phyloP scores from a whole-genome alignment of 2,329 filamentous ascomycete species.

The Hypoxylon sp. region DNA sequence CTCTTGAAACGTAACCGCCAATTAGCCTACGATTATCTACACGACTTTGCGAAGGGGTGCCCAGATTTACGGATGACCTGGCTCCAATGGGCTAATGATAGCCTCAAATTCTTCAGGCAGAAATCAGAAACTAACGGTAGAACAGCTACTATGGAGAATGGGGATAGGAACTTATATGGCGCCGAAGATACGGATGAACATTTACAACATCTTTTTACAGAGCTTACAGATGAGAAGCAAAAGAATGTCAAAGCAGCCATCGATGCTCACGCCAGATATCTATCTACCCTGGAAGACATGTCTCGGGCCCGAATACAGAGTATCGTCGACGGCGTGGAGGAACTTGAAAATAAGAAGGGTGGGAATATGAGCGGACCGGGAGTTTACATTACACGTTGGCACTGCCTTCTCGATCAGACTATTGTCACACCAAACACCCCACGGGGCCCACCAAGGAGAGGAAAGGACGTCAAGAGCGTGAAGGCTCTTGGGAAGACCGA shows the following conservation, averaged over 20 bases:
- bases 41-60: conserved; percentile 77
- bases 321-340: conserved; percentile 63
- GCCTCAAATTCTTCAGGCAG: conserved; percentile 69
- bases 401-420: conserved; percentile 78
- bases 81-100: conserved; percentile 71
- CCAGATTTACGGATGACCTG: conserved; percentile 75
- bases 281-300: conserved; percentile 66
- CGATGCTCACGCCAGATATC: conserved; percentile 73
- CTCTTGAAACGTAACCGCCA: conserved; percentile 75
- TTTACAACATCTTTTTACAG: conserved; percentile 60
- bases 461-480: conserved; percentile 65
- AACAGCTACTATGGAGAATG: conserved; percentile 16
- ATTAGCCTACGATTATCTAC: conserved; percentile 77
- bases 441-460: conserved; percentile 67
- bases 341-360: conserved; percentile 23
- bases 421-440: conserved; percentile 73
- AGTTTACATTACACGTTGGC: conserved; percentile 80
- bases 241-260: conserved; percentile 65
- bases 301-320: conserved; percentile 70
- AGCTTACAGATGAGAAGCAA: conserved; percentile 64
- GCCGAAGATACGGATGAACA: conserved; percentile 56
- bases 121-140: not conserved
- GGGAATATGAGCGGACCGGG: conserved; percentile 73
- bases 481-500: conserved; percentile 62
- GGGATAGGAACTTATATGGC: conserved; percentile 48